Evolutionary conservation across 345 rosid genomes (phyloP).

Genomic region (Syzygium aromaticum): DNA sequence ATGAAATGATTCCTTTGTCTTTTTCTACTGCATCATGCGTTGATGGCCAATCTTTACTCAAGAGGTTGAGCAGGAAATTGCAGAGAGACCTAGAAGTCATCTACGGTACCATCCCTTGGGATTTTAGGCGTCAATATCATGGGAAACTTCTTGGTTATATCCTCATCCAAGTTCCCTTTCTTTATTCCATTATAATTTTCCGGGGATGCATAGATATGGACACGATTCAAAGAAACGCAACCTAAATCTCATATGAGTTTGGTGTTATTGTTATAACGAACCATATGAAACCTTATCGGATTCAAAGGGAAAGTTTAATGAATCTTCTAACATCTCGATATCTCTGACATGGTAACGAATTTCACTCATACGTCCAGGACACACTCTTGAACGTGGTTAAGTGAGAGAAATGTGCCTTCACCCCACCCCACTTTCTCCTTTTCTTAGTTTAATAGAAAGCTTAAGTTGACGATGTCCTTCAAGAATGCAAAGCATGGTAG

Average conservation of each 20-base stretch:
- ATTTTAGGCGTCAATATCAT: background rate
- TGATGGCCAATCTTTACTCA: background rate
- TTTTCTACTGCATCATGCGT: background rate
- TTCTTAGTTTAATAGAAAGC: background rate
- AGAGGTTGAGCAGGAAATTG: background rate
- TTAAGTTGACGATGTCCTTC: background rate
- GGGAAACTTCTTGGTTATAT: background rate
- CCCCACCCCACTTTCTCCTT: background rate
- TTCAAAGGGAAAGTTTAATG: background rate
- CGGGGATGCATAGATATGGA: background rate
- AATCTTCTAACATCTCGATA: background rate
- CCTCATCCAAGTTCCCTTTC: background rate
- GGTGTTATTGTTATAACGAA: background rate
- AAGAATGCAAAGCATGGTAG: background rate
- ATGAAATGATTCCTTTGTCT: background rate
- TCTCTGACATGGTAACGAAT: background rate
- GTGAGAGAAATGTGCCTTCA: background rate
- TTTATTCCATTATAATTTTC: background rate
- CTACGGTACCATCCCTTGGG: background rate
- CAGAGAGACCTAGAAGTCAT: background rate
- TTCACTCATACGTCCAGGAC: background rate
- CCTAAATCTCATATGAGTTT: background rate
- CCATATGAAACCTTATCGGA: background rate
- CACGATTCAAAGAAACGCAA: rapidly evolving
- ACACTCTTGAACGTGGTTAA: background rate